Percentiles rank a stretch among this genome's conserved stretches.
phyloP scores from a whole-genome alignment of 176 grass and related monocot genomes.

The Pontederia paniculata region DNA sequence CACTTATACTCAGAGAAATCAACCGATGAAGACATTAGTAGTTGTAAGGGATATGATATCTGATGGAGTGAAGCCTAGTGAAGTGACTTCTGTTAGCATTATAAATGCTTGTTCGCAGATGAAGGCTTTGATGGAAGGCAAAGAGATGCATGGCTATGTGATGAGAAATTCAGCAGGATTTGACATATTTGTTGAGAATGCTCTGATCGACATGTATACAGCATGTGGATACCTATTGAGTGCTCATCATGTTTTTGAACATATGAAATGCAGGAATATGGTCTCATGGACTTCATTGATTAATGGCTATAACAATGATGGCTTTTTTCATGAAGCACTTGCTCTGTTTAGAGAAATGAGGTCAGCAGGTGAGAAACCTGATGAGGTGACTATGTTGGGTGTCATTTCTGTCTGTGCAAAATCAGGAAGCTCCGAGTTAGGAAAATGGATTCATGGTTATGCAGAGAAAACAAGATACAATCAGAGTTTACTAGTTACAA shows the following conservation, averaged over 20 bases:
- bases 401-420: conserved; percentile 34
- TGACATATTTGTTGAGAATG: conserved; percentile 31
- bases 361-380: conserved; percentile 16
- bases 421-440: conserved; percentile 18
- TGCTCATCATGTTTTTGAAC: conserved; percentile 16
- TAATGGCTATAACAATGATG: conserved; percentile 32
- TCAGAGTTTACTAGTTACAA: conserved; percentile 15
- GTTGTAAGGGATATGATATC: conserved; percentile 17
- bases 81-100: conserved; percentile 26
- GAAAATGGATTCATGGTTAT: conserved; percentile 27
- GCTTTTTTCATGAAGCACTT: conserved; percentile 11
- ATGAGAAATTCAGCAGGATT: conserved; percentile 13
- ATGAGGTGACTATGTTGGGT: conserved; percentile 39
- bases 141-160: conserved; percentile 31
- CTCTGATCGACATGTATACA: conserved; percentile 39
- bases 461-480: conserved; percentile 12
- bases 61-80: conserved; percentile 16
- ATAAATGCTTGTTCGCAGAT: conserved; percentile 28
- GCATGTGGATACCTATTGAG: conserved; percentile 11
- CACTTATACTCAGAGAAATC: conserved; percentile 9
- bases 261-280: conserved; percentile 16
- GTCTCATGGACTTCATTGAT: conserved; percentile 63
- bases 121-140: conserved; percentile 23
- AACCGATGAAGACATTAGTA: conserved; percentile 11
- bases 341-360: conserved; percentile 38